phyloP scores from a whole-genome alignment of 2,329 filamentous ascomycete species.

The Graphilbum ipis-grandicollis region DNA sequence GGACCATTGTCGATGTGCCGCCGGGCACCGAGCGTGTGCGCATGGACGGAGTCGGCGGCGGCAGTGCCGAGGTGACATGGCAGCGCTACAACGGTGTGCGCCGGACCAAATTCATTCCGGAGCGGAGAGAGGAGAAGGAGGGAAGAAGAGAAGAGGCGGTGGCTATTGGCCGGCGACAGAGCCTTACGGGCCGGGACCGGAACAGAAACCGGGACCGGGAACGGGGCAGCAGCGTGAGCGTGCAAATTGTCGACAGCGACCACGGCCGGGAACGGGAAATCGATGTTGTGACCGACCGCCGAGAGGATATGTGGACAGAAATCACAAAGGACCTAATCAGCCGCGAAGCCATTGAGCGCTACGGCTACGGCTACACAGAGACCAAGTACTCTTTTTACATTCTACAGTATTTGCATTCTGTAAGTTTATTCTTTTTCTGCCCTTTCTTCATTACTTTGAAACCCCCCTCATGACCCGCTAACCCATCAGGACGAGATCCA shows the following conservation, averaged over 20 bases:
- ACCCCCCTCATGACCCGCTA: constrained; percentile 15
- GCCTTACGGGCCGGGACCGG: no score
- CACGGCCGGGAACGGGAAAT: constrained; percentile 26
- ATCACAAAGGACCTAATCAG: constrained; percentile 85
- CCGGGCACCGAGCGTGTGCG: constrained; percentile 68
- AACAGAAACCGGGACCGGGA: no score
- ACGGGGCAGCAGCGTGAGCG: constrained; percentile 24
- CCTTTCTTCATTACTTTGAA: not conserved
- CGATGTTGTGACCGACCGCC: constrained; percentile 36
- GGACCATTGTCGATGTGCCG: constrained; percentile 71
- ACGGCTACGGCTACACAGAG: constrained; percentile 82
- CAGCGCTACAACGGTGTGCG: constrained; percentile 63
- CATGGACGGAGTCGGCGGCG: constrained; percentile 64
- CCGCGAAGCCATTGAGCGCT: constrained; percentile 68
- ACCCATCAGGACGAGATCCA: constrained; percentile 64
- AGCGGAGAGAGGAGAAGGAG: constrained; percentile 43
- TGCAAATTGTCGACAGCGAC: constrained; percentile 25
- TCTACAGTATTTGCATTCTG: constrained; percentile 76
- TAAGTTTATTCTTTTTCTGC: constrained; percentile 32
- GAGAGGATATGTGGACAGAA: constrained; percentile 78
- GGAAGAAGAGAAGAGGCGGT: constrained; percentile 13
- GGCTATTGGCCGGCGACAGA: constrained; percentile 12
- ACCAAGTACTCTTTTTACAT: constrained; percentile 82
- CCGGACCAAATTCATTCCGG: constrained; percentile 55
- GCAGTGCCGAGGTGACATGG: constrained; percentile 62